phyloP scores from a whole-genome alignment of 495 filamentous ascomycete genomes.

The Neurospora sp. region DNA sequence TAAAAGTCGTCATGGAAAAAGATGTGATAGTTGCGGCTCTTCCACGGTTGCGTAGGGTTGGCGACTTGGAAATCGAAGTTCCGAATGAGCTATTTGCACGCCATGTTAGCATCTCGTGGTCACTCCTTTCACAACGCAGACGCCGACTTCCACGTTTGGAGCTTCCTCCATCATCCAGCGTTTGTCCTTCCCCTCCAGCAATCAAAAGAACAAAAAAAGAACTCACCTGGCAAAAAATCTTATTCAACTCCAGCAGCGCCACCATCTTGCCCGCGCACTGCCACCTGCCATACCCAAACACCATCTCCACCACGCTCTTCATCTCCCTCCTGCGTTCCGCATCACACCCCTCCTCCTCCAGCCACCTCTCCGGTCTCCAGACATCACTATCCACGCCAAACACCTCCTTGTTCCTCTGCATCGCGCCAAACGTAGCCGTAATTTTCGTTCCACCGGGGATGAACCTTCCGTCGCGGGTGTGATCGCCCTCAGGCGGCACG shows the following conservation, averaged over 20 bases:
- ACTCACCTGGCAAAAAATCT: slow-evolving; percentile 47
- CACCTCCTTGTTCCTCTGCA: slow-evolving; percentile 24
- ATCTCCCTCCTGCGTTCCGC: slow-evolving; percentile 26
- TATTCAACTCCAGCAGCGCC: slow-evolving; percentile 42
- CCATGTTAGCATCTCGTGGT: background rate
- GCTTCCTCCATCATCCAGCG: background rate
- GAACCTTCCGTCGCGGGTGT: slow-evolving; percentile 32
- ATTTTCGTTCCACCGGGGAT: slow-evolving; percentile 44
- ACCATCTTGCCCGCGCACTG: slow-evolving; percentile 36
- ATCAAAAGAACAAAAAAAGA: background rate
- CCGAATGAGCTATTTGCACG: slow-evolving; percentile 35
- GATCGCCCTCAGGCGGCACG: slow-evolving; percentile 42
- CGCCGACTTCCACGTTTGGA: background rate
- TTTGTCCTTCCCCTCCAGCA: background rate
- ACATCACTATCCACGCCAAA: slow-evolving; percentile 39
- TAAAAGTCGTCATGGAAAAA: slow-evolving; percentile 23
- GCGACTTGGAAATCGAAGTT: slow-evolving; percentile 43
- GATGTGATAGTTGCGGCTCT: slow-evolving; percentile 10
- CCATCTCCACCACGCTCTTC: slow-evolving; percentile 26
- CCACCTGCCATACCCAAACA: slow-evolving; percentile 36
- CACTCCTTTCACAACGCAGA: background rate
- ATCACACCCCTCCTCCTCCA: slow-evolving; percentile 22
- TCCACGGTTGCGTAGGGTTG: slow-evolving; percentile 37
- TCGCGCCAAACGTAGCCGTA: slow-evolving; percentile 33
- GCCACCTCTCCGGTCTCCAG: slow-evolving; percentile 49